phyloP scores from a whole-genome alignment of 164 flowering plant species.

The Magnolia officinalis region DNA sequence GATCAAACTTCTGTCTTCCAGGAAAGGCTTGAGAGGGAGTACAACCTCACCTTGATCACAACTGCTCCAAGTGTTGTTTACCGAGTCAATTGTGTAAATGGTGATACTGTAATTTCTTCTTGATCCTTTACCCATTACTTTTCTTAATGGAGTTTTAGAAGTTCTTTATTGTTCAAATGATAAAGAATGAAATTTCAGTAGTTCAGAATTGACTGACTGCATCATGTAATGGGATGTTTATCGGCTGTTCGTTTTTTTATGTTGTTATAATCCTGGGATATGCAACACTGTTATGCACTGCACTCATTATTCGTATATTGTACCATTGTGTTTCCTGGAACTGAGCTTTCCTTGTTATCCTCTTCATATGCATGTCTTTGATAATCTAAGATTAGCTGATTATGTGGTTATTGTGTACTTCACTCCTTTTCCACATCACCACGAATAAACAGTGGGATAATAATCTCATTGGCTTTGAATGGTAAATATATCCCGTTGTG shows the following conservation, averaged over 20 bases:
- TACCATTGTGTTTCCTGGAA: background rate
- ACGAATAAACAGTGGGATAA: background rate
- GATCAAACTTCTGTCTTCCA: slow-evolving; percentile 31
- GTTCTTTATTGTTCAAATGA: too few relatives aligned
- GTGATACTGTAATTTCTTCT: slow-evolving; percentile 85
- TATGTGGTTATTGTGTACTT: background rate
- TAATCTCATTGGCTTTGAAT: background rate
- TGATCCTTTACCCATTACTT: slow-evolving; percentile 23
- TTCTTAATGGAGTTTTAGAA: background rate
- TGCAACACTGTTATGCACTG: background rate
- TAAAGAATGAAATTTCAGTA: background rate
- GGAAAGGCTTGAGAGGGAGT: slow-evolving; percentile 99
- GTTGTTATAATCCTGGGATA: too few relatives aligned
- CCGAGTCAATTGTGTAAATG: slow-evolving; percentile 70
- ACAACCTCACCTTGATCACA: slow-evolving; percentile 77
- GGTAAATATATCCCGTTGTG: background rate
- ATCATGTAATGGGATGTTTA: background rate
- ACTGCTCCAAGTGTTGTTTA: slow-evolving; percentile 99
- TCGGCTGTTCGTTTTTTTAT: background rate
- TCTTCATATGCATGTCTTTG: background rate
- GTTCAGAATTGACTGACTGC: background rate
- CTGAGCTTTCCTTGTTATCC: background rate
- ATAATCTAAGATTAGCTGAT: background rate
- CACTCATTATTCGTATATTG: too few relatives aligned
- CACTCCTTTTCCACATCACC: background rate